phyloP scores from a whole-genome alignment of 2,329 filamentous ascomycete genomes.

The Neofusicoccum sp. region DNA sequence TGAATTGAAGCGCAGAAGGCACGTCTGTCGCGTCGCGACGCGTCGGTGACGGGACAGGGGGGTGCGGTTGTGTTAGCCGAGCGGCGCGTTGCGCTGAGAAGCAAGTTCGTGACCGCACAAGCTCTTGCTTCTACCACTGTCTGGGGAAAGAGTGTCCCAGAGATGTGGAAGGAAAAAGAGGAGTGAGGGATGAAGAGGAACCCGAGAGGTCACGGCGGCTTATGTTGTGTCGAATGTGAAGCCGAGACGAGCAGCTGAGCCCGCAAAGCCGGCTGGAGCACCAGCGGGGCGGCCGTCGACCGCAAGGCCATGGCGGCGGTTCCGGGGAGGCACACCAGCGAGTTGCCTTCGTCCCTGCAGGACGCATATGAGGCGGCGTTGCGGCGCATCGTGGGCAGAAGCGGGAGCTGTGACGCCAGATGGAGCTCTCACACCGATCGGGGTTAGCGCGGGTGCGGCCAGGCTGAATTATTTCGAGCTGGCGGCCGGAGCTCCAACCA shows the following conservation, averaged over 20 bases:
- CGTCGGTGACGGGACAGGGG: background rate
- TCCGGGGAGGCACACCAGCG: too few species aligned
- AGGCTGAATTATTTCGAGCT: slow-evolving; percentile 13
- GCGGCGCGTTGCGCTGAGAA: background rate
- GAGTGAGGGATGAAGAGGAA: too few species aligned
- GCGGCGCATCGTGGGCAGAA: background rate
- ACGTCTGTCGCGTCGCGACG: background rate
- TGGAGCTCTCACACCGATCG: background rate
- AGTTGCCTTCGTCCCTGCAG: too few species aligned
- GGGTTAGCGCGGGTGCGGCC: background rate
- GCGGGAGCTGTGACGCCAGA: background rate
- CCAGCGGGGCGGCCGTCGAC: too few species aligned
- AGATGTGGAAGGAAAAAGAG: too few species aligned
- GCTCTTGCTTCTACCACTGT: too few species aligned
- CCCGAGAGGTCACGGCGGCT: too few species aligned
- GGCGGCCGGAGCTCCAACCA: background rate
- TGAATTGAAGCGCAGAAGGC: background rate
- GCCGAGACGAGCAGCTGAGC: too few species aligned
- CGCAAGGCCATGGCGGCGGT: too few species aligned
- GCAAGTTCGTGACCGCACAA: background rate
- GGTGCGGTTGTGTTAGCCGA: background rate
- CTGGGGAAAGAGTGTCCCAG: too few species aligned
- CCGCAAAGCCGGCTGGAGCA: too few species aligned
- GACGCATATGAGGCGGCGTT: background rate
- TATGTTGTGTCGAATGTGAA: too few species aligned